Percentiles rank a stretch among this genome's conserved stretches.
Conservation (phyloP, 495 filamentous ascomycete genomes). For the Penicillium fimorum region DNA sequence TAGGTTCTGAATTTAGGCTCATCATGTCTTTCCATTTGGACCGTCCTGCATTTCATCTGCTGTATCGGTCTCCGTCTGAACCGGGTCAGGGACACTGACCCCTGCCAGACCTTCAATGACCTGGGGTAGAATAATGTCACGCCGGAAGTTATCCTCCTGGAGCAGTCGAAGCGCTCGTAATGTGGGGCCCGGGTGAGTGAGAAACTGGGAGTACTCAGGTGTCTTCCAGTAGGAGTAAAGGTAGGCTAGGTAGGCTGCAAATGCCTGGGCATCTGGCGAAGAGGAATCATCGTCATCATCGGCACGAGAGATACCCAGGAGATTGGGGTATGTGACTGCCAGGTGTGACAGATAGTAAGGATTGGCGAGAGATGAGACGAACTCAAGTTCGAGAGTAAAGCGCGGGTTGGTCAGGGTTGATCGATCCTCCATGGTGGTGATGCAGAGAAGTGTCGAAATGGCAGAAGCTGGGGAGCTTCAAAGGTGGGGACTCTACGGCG, state of each 20-base stretch:
- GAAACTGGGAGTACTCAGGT: conserved; percentile 78
- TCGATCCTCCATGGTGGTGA: conserved; percentile 26
- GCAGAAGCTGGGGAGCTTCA: conserved; percentile 3
- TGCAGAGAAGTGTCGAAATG: background rate
- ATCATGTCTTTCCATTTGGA: conserved; percentile 32
- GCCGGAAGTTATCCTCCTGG: conserved; percentile 78
- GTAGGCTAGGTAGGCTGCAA: conserved; percentile 79
- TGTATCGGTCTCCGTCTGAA: conserved; percentile 21
- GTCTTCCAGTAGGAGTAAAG: conserved; percentile 77
- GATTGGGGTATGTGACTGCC: conserved; percentile 58
- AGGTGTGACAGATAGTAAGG: conserved; percentile 83
- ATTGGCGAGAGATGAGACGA: conserved; percentile 83
- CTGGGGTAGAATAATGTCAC: conserved; percentile 75
- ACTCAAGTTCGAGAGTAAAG: conserved; percentile 55
- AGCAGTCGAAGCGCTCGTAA: conserved; percentile 77
- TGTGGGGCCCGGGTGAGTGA: conserved; percentile 81
- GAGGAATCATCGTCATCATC: conserved; percentile 42
- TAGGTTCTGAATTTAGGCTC: conserved; percentile 10
- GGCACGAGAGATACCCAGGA: conserved; percentile 40
- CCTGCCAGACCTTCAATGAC: conserved; percentile 61
- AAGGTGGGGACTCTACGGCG: background rate
- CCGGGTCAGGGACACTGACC: conserved; percentile 46
- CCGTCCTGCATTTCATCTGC: conserved; percentile 28
- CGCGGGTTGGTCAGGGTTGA: conserved; percentile 44
- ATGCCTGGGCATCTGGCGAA: conserved; percentile 58